These are phyloP conservation scores for Gossypium schwendimanii DNA, from an alignment of 441 rosid genomes.

Conservation along the genomic window DNA sequence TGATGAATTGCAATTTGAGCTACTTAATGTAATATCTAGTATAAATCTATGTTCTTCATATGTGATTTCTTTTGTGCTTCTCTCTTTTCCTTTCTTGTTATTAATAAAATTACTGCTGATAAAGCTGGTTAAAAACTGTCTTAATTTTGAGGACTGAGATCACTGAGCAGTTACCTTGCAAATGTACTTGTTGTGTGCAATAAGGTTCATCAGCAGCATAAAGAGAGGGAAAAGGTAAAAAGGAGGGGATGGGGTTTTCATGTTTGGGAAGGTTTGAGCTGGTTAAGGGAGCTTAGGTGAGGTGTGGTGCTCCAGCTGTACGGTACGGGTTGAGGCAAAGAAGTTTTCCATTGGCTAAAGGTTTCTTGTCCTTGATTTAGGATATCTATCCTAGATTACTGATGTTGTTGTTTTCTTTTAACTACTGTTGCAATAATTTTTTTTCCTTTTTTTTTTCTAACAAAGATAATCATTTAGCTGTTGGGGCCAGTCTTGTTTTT, in stretches of 20 bases:
- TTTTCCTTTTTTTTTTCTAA: not conserved
- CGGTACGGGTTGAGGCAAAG: conserved; percentile 25
- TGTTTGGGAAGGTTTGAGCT: conserved; percentile 15
- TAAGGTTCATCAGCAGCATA: conserved; percentile 4
- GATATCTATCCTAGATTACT: conserved; percentile 20
- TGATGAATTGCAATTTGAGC: conserved; percentile 1
- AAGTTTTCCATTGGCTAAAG: conserved; percentile 9
- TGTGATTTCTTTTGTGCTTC: not conserved
- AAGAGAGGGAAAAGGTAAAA: not conserved
- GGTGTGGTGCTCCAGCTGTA: conserved; percentile 33
- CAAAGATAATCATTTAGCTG: conserved; percentile 17
- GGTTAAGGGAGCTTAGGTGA: conserved; percentile 6
- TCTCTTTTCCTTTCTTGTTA: not conserved
- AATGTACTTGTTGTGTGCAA: conserved; percentile 18
- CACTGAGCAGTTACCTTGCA: conserved; percentile 11
- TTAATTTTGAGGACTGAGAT: conserved; percentile 5
- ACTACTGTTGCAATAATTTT: conserved; percentile 15
- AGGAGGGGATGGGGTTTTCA: conserved; percentile 17
- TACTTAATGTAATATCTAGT: not conserved
- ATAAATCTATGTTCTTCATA: not conserved
- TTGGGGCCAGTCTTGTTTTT: conserved; percentile 3
- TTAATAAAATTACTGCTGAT: conserved; percentile 15
- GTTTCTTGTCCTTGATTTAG: conserved; percentile 23
- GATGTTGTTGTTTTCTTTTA: conserved; percentile 18
- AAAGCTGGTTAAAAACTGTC: conserved; percentile 24